A percentile compares a stretch with the other conserved stretches of the same genome.
Evolutionary conservation across 2,329 filamentous ascomycete genomes (phyloP).

Genomic region (Teratosphaeria viscida): DNA sequence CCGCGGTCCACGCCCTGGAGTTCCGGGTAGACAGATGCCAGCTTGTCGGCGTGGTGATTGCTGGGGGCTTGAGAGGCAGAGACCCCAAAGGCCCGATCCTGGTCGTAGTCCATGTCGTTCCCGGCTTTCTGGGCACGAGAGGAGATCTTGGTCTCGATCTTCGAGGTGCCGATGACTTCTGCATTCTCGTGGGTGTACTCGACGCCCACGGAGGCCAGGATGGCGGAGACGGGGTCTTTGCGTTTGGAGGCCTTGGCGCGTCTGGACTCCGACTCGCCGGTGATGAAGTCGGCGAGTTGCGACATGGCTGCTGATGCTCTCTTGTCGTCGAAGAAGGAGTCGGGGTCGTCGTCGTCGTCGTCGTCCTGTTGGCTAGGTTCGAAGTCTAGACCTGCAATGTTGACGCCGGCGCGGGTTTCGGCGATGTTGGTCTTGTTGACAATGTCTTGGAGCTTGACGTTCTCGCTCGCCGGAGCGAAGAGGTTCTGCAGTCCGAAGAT

Average conservation of each 20-base stretch:
- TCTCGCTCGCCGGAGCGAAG: constrained; percentile 69
- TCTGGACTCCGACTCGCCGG: constrained; percentile 26
- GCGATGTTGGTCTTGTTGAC: constrained; percentile 98
- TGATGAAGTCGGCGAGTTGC: constrained; percentile 57
- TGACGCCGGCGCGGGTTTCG: constrained; percentile 77
- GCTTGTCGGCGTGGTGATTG: background rate
- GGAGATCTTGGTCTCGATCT: constrained; percentile 76
- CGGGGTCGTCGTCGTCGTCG: constrained; percentile 8
- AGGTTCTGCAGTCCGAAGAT: constrained; percentile 87
- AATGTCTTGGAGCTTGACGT: constrained; percentile 80
- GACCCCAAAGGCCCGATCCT: constrained; percentile 29
- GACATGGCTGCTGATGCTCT: constrained; percentile 58
- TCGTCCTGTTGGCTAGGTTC: constrained; percentile 50
- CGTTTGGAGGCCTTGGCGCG: constrained; percentile 29
- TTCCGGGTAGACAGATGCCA: background rate
- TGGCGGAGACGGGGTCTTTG: constrained; percentile 74
- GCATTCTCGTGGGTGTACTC: constrained; percentile 95
- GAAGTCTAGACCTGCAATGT: constrained; percentile 67
- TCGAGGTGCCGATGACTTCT: constrained; percentile 86
- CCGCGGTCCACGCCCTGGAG: background rate
- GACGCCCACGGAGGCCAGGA: constrained; percentile 77
- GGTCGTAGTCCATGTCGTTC: constrained; percentile 40
- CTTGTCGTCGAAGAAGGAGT: constrained; percentile 27
- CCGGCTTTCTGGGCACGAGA: constrained; percentile 58
- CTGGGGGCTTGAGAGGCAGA: background rate